A percentile compares a stretch with the other conserved stretches of the same genome.
Conservation (phyloP, 2,329 filamentous ascomycete genomes). For the Penicillium glabrum region DNA sequence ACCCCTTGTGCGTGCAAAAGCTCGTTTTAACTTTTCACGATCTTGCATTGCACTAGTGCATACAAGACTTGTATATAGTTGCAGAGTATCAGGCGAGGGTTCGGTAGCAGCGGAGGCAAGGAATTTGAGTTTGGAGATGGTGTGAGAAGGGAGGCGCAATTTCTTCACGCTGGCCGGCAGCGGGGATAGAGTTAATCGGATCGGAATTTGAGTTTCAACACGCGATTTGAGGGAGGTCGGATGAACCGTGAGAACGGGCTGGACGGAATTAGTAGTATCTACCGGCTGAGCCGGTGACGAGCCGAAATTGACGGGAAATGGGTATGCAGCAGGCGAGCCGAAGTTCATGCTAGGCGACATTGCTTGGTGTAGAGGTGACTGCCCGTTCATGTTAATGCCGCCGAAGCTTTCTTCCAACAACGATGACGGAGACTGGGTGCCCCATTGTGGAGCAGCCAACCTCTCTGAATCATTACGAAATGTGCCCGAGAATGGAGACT, state of each 20-base stretch:
- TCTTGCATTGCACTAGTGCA: constrained; percentile 91
- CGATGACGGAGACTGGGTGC: constrained; percentile 44
- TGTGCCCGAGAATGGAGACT: constrained; percentile 37
- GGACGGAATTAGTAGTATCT: constrained; percentile 33
- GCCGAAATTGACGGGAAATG: constrained; percentile 7
- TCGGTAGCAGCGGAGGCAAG: constrained; percentile 70
- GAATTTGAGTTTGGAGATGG: constrained; percentile 91
- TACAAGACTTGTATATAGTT: constrained; percentile 77
- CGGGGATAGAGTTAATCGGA: constrained; percentile 75
- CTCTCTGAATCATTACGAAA: constrained; percentile 31
- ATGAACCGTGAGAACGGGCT: constrained; percentile 58
- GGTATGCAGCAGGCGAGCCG: constrained; percentile 22
- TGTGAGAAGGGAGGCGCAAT: constrained; percentile 82
- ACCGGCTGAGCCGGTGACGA: constrained; percentile 23
- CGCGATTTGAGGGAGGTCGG: constrained; percentile 78
- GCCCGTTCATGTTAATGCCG: constrained; percentile 46
- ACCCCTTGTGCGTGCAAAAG: constrained; percentile 59
- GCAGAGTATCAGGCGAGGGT: constrained; percentile 70
- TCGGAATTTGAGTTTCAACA: constrained; percentile 94
- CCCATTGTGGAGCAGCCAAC: constrained; percentile 39
- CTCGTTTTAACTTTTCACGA: constrained; percentile 63
- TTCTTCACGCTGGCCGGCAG: constrained; percentile 74
- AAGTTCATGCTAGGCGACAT: constrained; percentile 37
- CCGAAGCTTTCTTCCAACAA: constrained; percentile 47
- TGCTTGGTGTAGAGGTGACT: constrained; percentile 41